A percentile compares a stretch with the other conserved stretches of the same genome.
These are phyloP conservation scores for Penicillium angulare DNA, from an alignment of 495 filamentous ascomycete genomes.

Conservation along the genomic window DNA sequence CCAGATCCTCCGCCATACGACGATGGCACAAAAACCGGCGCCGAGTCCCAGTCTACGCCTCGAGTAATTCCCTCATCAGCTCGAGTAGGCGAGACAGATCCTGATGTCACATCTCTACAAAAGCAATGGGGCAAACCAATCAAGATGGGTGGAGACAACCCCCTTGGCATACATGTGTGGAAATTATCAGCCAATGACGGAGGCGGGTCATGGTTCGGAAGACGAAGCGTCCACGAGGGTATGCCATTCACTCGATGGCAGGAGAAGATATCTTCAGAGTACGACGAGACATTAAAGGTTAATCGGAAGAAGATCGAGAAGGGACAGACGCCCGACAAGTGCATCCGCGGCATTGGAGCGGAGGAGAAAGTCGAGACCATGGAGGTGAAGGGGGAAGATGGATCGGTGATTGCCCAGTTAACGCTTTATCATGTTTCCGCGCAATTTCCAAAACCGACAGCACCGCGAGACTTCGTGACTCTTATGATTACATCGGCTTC, in stretches of 20 bases:
- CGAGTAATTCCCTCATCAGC: slow-evolving; percentile 52
- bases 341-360: slow-evolving; percentile 79
- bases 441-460: slow-evolving; percentile 85
- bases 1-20: slow-evolving; percentile 54
- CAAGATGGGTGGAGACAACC: slow-evolving; percentile 71
- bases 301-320: slow-evolving; percentile 54
- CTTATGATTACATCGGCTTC: slow-evolving; percentile 59
- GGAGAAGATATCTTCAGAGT: slow-evolving; percentile 45
- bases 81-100: slow-evolving; percentile 48
- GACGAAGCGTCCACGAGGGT: slow-evolving; percentile 78
- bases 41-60: slow-evolving; percentile 27
- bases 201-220: slow-evolving; percentile 84
- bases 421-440: slow-evolving; percentile 81
- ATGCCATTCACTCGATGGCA: slow-evolving; percentile 68
- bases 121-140: slow-evolving; percentile 84
- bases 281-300: slow-evolving; percentile 54
- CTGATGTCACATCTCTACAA: slow-evolving; percentile 53
- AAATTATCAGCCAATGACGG: slow-evolving; percentile 78
- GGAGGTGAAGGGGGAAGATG: slow-evolving; percentile 40
- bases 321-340: slow-evolving; percentile 42
- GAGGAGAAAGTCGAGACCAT: slow-evolving; percentile 66
- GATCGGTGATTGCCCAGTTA: slow-evolving; percentile 45
- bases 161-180: slow-evolving; percentile 72
- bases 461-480: slow-evolving; percentile 84
- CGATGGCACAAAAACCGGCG: not conserved